Percentiles rank a stretch among this genome's conserved stretches.
Evolutionary conservation across 805 yeast genomes (phyloP).

Genomic region (Zygosaccharomyces bailii): DNA sequence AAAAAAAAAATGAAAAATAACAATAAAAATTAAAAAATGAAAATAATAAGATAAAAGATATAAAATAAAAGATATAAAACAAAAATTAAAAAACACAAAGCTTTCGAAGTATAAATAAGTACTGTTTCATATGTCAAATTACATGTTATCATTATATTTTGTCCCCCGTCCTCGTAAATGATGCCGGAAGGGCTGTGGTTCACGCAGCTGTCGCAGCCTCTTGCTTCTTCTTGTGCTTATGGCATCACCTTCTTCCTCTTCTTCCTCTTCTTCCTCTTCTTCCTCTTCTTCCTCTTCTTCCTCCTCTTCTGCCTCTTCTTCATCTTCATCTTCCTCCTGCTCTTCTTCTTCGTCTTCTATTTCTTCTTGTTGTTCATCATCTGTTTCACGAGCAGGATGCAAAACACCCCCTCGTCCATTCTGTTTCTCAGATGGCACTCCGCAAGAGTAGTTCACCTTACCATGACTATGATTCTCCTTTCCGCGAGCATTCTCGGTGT

Average conservation of each 20-base stretch:
- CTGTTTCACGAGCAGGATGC: neutral
- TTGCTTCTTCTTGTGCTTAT: constrained; percentile 3
- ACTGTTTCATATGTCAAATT: constrained; percentile 6
- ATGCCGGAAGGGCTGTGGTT: constrained; percentile 5
- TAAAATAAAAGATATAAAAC: neutral
- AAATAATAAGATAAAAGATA: neutral
- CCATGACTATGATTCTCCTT: constrained; percentile 15
- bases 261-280: neutral
- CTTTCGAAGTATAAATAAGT: neutral
- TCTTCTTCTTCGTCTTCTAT: constrained; percentile 4
- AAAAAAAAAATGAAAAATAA: neutral
- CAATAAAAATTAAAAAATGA: neutral
- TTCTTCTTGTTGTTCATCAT: neutral
- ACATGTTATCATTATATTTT: constrained; percentile 2
- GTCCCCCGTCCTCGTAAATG: constrained; percentile 8
- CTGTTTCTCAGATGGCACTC: too few species aligned
- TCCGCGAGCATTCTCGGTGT: neutral
- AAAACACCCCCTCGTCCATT: constrained; percentile 12
- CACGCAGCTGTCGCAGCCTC: constrained; percentile 6
- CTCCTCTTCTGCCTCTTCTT: constrained; percentile 1
- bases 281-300: neutral
- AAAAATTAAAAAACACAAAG: neutral
- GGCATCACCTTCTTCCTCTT: neutral
- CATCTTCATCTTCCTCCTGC: constrained; percentile 11
- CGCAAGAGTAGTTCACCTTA: too few species aligned